Percentiles rank a stretch among this genome's conserved stretches.
phyloP scores from a whole-genome alignment of 2,329 filamentous ascomycete species.

The Ramichloridium luteum region DNA sequence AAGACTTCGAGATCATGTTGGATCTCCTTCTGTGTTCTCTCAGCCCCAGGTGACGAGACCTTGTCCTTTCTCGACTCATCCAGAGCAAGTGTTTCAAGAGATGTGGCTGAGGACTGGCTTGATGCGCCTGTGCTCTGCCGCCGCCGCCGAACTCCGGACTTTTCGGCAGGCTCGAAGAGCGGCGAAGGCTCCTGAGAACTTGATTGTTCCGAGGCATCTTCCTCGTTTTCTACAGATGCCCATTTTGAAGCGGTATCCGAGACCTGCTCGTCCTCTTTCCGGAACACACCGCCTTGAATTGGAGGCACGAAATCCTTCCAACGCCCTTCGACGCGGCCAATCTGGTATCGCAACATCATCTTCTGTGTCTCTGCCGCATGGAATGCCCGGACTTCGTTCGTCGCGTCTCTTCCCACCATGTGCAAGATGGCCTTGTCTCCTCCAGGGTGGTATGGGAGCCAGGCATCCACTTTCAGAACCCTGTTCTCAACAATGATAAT shows the following conservation, averaged over 20 bases:
- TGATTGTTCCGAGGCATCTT: conserved; percentile 37
- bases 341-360: conserved; percentile 69
- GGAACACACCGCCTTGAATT: conserved; percentile 77
- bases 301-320: conserved; percentile 88
- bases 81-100: conserved; percentile 41
- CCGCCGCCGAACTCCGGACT: conserved; percentile 27
- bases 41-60: conserved; percentile 50
- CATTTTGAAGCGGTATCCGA: conserved; percentile 12
- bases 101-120: conserved; percentile 43
- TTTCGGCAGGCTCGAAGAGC: conserved; percentile 44
- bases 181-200: conserved; percentile 47
- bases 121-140: conserved; percentile 22
- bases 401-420: conserved; percentile 62
- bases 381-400: conserved; percentile 89
- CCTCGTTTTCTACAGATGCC: conserved; percentile 13
- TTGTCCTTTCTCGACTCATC: conserved; percentile 26
- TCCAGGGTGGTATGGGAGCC: conserved; percentile 82
- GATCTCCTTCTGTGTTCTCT: conserved; percentile 61
- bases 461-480: conserved; percentile 79
- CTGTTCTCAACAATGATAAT: conserved; percentile 71
- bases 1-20: conserved; percentile 68
- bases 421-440: conserved; percentile 84
- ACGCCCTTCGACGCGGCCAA: conserved; percentile 65
- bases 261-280: conserved; percentile 35
- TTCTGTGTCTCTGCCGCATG: conserved; percentile 68